Evolutionary conservation across 1,284 basidiomycete genomes (phyloP).

Genomic region (Melampsora americana): DNA sequence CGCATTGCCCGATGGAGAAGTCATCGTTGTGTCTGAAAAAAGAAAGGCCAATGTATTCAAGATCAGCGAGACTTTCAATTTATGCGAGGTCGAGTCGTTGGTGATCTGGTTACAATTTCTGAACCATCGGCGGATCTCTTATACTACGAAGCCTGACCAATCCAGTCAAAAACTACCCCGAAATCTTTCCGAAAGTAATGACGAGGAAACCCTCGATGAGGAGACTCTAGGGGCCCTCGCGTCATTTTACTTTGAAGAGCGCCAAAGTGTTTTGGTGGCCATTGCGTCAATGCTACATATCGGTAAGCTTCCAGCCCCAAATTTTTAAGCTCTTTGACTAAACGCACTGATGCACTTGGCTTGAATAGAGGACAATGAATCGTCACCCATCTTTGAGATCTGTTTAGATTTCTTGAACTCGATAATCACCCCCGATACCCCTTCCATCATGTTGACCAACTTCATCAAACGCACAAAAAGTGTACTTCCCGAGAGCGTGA

Average conservation of each 20-base stretch:
- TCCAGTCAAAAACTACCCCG: neutral
- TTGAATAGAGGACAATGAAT: constrained; percentile 38
- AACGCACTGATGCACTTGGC: neutral
- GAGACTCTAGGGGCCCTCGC: constrained; percentile 15
- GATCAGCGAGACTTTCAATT: constrained; percentile 29
- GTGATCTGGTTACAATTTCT: constrained; percentile 40
- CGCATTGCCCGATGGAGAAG: constrained; percentile 8
- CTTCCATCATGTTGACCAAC: constrained; percentile 20
- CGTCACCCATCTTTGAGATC: constrained; percentile 23
- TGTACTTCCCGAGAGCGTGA: constrained; percentile 21
- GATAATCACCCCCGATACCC: constrained; percentile 27
- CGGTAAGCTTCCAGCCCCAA: constrained; percentile 9
- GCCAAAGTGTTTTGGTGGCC: constrained; percentile 32
- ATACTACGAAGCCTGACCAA: neutral
- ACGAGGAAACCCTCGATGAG: constrained; percentile 25
- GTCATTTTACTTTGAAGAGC: constrained; percentile 43
- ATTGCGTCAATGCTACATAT: constrained; percentile 32
- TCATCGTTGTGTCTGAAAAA: constrained; percentile 29
- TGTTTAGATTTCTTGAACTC: constrained; percentile 27
- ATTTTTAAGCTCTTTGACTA: neutral
- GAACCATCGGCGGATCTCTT: neutral
- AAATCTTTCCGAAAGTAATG: neutral
- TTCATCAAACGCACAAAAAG: constrained; percentile 38
- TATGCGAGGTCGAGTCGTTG: constrained; percentile 28
- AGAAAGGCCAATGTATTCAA: constrained; percentile 19